A percentile compares a stretch with the other conserved stretches of the same genome.
phyloP scores from a whole-genome alignment of 495 filamentous ascomycete species.

The Penicillium psychrofluorescens region DNA sequence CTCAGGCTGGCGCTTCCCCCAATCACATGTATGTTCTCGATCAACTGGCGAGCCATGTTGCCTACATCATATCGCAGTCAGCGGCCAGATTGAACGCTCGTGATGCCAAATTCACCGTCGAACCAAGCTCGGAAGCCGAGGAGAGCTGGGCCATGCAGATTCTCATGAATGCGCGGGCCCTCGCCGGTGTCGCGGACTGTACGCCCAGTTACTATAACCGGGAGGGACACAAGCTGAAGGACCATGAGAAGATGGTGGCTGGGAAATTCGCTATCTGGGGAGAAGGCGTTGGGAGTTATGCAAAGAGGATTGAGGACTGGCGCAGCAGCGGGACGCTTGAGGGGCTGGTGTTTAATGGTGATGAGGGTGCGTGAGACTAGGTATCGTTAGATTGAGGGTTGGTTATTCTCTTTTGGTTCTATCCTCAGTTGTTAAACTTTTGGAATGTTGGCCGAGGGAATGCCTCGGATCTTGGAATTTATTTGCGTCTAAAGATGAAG shows the following conservation, averaged over 20 bases:
- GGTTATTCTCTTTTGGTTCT: too few relatives aligned
- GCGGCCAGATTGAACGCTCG: conserved; percentile 15
- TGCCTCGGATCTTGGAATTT: too few relatives aligned
- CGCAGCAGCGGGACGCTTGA: neutral
- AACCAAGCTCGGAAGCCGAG: conserved; percentile 32
- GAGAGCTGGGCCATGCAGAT: conserved; percentile 42
- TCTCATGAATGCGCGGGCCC: conserved; percentile 25
- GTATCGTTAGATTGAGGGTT: too few relatives aligned
- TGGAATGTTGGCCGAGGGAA: too few relatives aligned
- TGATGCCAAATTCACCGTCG: conserved; percentile 19
- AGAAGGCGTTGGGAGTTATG: conserved; percentile 8
- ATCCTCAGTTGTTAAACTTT: too few relatives aligned
- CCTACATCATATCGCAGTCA: conserved; percentile 33
- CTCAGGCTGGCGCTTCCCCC: conserved; percentile 22
- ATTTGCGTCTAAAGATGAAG: too few relatives aligned
- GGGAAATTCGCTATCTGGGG: conserved; percentile 9
- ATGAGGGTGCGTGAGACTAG: too few relatives aligned
- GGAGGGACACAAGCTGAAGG: conserved; percentile 26
- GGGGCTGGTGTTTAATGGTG: neutral
- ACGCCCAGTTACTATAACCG: conserved; percentile 51
- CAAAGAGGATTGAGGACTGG: conserved; percentile 3
- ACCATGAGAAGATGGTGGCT: neutral
- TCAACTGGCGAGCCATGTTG: conserved; percentile 26
- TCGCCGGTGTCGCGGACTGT: conserved; percentile 37
- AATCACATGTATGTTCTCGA: conserved; percentile 41